These are phyloP conservation scores for Saururus chinensis DNA, from an alignment of 164 flowering plant genomes.

Conservation along the genomic window DNA sequence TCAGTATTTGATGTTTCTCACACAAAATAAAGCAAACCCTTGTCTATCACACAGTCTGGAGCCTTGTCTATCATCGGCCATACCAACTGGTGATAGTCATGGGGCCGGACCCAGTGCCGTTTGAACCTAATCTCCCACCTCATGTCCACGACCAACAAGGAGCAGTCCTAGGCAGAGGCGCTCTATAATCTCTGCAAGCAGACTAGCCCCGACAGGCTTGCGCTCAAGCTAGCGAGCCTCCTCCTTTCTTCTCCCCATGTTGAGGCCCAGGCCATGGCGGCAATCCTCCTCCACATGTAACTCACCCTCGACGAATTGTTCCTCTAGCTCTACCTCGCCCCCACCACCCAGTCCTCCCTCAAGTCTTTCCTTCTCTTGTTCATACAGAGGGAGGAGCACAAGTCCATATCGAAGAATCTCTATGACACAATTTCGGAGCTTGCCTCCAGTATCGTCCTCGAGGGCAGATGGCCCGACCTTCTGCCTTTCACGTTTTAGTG, in stretches of 20 bases:
- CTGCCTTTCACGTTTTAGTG: constrained; percentile 91
- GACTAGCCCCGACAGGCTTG: constrained; percentile 63
- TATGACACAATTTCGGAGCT: constrained; percentile 93
- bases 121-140: constrained; percentile 72
- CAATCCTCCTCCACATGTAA: constrained; percentile 87
- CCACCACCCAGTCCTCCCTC: constrained; percentile 59
- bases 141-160: constrained; percentile 75
- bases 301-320: constrained; percentile 79
- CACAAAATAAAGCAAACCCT: too few species aligned
- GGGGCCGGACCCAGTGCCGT: constrained; percentile 62
- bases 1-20: too few species aligned
- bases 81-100: constrained; percentile 50
- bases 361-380: constrained; percentile 46
- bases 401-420: constrained; percentile 70
- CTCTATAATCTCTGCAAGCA: constrained; percentile 74
- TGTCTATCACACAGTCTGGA: too few species aligned
- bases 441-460: constrained; percentile 70
- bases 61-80: too few species aligned
- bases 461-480: constrained; percentile 84
- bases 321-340: constrained; percentile 72
- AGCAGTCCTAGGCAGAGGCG: constrained; percentile 66
- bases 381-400: constrained; percentile 56
- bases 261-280: constrained; percentile 87
- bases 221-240: constrained; percentile 63
- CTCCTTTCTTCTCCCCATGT: constrained; percentile 54